A percentile compares a stretch with the other conserved stretches of the same genome.
Conservation (phyloP, 2,329 filamentous ascomycete genomes). For the Epichloe scottii region DNA sequence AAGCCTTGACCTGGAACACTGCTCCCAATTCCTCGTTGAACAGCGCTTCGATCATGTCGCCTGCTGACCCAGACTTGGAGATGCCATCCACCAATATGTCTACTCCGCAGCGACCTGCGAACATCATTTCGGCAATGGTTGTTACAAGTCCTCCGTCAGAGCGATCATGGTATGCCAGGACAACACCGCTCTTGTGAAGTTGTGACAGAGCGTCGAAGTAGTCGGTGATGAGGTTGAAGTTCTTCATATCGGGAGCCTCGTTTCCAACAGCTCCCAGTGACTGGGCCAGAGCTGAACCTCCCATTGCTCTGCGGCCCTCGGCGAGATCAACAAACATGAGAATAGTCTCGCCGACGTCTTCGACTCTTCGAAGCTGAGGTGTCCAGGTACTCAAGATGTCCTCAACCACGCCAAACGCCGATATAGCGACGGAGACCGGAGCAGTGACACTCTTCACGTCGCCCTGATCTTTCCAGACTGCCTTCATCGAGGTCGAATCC, state of each 20-base stretch:
- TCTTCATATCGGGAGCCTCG: conserved; percentile 74
- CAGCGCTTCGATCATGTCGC: conserved; percentile 60
- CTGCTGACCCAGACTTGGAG: conserved; percentile 46
- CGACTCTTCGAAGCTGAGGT: conserved; percentile 67
- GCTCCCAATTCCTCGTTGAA: conserved; percentile 97
- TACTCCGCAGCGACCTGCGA: conserved; percentile 81
- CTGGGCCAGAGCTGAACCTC: conserved; percentile 84
- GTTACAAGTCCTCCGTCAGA: conserved; percentile 90
- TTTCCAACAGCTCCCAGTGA: conserved; percentile 77
- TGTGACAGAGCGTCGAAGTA: conserved; percentile 77
- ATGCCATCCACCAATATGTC: conserved; percentile 74
- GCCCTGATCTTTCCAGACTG: conserved; percentile 70
- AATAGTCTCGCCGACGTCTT: conserved; percentile 80
- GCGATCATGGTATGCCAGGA: conserved; percentile 88
- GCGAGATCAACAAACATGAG: conserved; percentile 88
- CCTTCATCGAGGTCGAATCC: conserved; percentile 98
- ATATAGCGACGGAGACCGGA: conserved; percentile 81
- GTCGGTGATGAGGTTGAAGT: conserved; percentile 69
- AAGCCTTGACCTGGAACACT: conserved; percentile 85
- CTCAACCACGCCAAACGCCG: conserved; percentile 76
- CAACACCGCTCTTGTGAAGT: conserved; percentile 46
- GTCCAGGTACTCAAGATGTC: conserved; percentile 87
- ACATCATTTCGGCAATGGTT: conserved; percentile 93
- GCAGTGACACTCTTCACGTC: conserved; percentile 78
- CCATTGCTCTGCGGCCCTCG: conserved; percentile 65